These are phyloP conservation scores for Begonia loranthoides DNA, from an alignment of 306 rosid species.

Conservation along the genomic window DNA sequence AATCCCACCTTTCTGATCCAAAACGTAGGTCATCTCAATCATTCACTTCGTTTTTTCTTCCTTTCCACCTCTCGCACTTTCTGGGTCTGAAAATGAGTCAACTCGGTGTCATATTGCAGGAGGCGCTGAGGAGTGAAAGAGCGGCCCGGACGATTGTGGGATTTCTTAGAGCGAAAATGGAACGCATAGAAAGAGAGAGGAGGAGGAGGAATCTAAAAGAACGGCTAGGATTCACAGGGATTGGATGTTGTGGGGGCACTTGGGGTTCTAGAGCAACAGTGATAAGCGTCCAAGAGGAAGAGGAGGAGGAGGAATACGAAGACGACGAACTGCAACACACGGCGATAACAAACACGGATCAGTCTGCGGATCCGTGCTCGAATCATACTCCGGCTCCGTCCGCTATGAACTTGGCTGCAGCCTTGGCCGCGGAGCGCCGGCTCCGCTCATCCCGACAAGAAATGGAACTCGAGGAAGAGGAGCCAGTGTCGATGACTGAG, in stretches of 20 bases:
- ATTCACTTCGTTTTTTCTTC: not conserved
- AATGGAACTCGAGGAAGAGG: slow-evolving; percentile 4
- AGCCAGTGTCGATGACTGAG: not conserved
- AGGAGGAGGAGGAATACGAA: slow-evolving; percentile 10
- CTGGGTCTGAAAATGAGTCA: slow-evolving; percentile 44
- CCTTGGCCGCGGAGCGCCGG: slow-evolving; percentile 80
- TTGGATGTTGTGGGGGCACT: slow-evolving; percentile 76
- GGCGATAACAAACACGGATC: slow-evolving; percentile 16
- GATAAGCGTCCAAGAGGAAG: slow-evolving; percentile 12
- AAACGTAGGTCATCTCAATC: slow-evolving; percentile 9
- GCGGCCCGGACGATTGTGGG: slow-evolving; percentile 60
- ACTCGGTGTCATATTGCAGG: slow-evolving; percentile 64
- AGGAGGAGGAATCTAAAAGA: slow-evolving; percentile 59
- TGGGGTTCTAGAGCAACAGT: slow-evolving; percentile 45
- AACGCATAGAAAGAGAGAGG: slow-evolving; percentile 23
- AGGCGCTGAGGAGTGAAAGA: slow-evolving; percentile 37
- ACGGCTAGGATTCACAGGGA: slow-evolving; percentile 54
- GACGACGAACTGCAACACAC: slow-evolving; percentile 13
- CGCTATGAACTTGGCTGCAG: slow-evolving; percentile 88
- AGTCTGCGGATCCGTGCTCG: slow-evolving; percentile 16
- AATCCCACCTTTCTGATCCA: slow-evolving; percentile 12
- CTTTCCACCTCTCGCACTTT: not conserved
- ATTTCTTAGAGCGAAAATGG: slow-evolving; percentile 58
- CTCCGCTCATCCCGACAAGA: slow-evolving; percentile 34
- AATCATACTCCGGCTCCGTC: slow-evolving; percentile 21